A percentile compares a stretch with the other conserved stretches of the same genome.
Evolutionary conservation across 2,329 filamentous ascomycete species (phyloP).

Genomic region (Aotearoamyces nothofagi): DNA sequence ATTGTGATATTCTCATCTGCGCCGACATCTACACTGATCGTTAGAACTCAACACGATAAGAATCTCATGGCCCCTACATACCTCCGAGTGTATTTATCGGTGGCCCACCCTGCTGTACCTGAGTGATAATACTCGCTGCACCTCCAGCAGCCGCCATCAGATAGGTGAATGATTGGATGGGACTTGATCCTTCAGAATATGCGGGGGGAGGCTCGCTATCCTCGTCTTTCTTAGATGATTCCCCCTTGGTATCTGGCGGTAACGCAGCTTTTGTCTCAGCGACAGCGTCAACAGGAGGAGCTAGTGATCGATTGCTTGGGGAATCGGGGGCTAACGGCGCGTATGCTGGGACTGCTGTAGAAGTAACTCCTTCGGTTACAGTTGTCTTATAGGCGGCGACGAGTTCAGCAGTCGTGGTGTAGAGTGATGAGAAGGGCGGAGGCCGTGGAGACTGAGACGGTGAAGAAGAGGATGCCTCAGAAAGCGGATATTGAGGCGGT

Average conservation of each 20-base stretch:
- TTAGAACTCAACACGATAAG: no score
- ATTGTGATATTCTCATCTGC: slow-evolving; percentile 91
- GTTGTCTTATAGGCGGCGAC: slow-evolving; percentile 22
- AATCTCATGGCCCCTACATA: slow-evolving; percentile 24
- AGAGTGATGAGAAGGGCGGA: slow-evolving; percentile 47
- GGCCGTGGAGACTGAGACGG: slow-evolving; percentile 28
- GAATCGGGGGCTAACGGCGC: slow-evolving; percentile 26
- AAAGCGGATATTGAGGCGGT: slow-evolving; percentile 41
- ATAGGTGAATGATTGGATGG: slow-evolving; percentile 84
- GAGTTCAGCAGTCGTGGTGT: slow-evolving; percentile 24
- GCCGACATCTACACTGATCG: slow-evolving; percentile 62
- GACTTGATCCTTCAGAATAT: slow-evolving; percentile 89
- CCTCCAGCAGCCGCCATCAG: slow-evolving; percentile 97
- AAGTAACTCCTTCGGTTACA: slow-evolving; percentile 21
- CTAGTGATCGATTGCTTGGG: slow-evolving; percentile 17
- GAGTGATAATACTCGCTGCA: slow-evolving; percentile 96
- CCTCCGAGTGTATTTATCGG: slow-evolving; percentile 82
- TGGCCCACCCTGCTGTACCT: slow-evolving; percentile 87
- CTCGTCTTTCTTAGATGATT: slow-evolving; percentile 58
- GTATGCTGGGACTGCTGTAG: slow-evolving; percentile 36
- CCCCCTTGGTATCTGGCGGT: slow-evolving; percentile 66
- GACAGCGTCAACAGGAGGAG: slow-evolving; percentile 28
- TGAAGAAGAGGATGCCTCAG: slow-evolving; percentile 33
- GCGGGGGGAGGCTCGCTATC: slow-evolving; percentile 90
- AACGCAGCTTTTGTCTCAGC: slow-evolving; percentile 76